Base-by-base conservation (phyloP, 2,329 filamentous ascomycete genomes). In the Xylariaceae sp. region DNA sequence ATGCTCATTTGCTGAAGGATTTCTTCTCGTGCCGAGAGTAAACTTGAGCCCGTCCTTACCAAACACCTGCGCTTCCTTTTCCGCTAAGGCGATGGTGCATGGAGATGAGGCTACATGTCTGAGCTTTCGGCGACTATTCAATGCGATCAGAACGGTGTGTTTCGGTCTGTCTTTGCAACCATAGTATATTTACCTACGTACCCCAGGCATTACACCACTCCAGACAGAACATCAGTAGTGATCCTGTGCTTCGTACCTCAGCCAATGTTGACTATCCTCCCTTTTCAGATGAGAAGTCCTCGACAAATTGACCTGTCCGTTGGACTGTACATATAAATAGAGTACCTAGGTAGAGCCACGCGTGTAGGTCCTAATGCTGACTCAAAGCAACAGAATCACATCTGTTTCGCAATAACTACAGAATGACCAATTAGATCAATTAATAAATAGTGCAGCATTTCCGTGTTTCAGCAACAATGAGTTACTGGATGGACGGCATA, bases 21-120 rank as follows among this genome's bases (percentile, higher is more conserved):
- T 73, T 67, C 64, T 72, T 74, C 68, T 76, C 75, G 74, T 77
- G 75, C 75, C 75, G 69, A 77, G 73, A 77, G 68, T 60, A 68
- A 67, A 47, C 55, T 13, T 48, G 2, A 61, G 68, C 68, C 74
- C 65, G 65, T 73, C 74, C 84, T 85, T 85, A 86, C 82, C 82
- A 86, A 85, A 82, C 81, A 84, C 77, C 72, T 71, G 71, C 73
- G 78, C 75, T 71, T 73, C 63, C 45, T 61, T 46, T 36, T 57
- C 15, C 56, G 49, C 63, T 54, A 68, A 64, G 63, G 66, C 66
- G 57, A 73, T 70, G 75, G 80, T 84, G 81, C 79, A 85, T 85
- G 81, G 78, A 84, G 79, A 78, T 74, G 72, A 74, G 79, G 77
- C 74, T 71, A 83, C 78, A 83, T 76, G 37, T 26, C 36, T 44